A percentile compares a stretch with the other conserved stretches of the same genome.
Evolutionary conservation across 805 yeast species (phyloP).

Genomic region (Cyberlindnera veronae): DNA sequence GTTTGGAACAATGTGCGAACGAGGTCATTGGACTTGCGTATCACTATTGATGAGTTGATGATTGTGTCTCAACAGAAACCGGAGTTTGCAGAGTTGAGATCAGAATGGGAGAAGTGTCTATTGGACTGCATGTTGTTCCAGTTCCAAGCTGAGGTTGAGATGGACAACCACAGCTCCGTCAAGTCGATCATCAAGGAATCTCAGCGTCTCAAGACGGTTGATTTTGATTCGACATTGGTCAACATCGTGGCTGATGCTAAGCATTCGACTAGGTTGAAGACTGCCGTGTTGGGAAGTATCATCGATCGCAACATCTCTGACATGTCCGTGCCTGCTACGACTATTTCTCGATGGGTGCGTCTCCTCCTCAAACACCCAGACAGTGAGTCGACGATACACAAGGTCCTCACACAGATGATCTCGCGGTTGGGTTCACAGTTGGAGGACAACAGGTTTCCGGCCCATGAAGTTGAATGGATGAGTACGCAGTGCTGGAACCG

Average conservation of each 20-base stretch:
- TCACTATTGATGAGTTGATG: conserved; percentile 16
- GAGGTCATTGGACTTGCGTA: conserved; percentile 11
- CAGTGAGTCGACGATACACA: conserved; percentile 7
- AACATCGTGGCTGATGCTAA: conserved; percentile 17
- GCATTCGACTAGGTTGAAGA: conserved; percentile 19
- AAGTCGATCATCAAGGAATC: conserved; percentile 22
- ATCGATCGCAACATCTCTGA: conserved; percentile 26
- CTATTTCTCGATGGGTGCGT: conserved; percentile 31
- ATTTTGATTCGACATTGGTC: conserved; percentile 26
- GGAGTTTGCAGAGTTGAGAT: conserved; percentile 13
- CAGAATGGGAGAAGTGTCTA: conserved; percentile 22
- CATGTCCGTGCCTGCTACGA: conserved; percentile 9
- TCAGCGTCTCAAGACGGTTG: conserved; percentile 9
- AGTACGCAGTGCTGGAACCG: conserved; percentile 37
- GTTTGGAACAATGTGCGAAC: conserved; percentile 13
- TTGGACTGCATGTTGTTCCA: conserved; percentile 23
- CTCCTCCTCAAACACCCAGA: conserved; percentile 20
- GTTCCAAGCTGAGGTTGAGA: conserved; percentile 25
- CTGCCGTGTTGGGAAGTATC: conserved; percentile 19
- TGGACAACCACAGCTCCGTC: conserved; percentile 24
- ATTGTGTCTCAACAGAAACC: conserved; percentile 9
- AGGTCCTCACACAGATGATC: conserved; percentile 11
- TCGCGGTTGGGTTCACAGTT: conserved; percentile 8
- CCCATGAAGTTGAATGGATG: conserved; percentile 35
- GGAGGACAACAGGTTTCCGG: conserved; percentile 11